These are phyloP conservation scores for Diaporthe citriasiana DNA, from an alignment of 2,329 filamentous ascomycete species.

Conservation along the genomic window DNA sequence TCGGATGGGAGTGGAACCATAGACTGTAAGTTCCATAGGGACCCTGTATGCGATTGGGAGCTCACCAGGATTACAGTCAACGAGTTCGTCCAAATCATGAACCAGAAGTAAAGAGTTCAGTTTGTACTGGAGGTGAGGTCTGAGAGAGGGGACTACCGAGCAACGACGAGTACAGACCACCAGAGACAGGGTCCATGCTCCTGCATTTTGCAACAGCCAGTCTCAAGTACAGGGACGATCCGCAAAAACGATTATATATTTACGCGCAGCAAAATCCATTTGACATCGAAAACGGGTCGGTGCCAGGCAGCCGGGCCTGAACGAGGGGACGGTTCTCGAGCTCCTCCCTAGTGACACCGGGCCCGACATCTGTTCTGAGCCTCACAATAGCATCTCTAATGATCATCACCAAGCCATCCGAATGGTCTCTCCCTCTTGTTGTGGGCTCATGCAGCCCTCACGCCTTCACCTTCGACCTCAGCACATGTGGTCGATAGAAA, in stretches of 20 bases:
- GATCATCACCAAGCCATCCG: background rate
- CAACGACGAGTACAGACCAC: background rate
- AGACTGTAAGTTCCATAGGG: slow-evolving; percentile 4
- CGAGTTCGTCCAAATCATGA: slow-evolving; percentile 34
- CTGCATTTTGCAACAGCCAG: slow-evolving; percentile 18
- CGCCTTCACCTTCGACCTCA: background rate
- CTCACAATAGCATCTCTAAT: background rate
- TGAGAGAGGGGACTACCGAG: background rate
- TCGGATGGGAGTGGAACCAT: slow-evolving; percentile 26
- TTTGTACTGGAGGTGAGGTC: background rate
- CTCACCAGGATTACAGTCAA: slow-evolving; percentile 10
- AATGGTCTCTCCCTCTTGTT: background rate
- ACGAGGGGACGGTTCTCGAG: background rate
- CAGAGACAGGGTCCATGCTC: background rate
- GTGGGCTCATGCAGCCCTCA: too few relatives aligned
- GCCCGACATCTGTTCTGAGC: background rate
- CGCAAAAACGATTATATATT: slow-evolving; percentile 1
- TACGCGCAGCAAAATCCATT: background rate
- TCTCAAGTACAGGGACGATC: slow-evolving; percentile 5
- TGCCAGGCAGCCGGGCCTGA: background rate
- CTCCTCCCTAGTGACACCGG: background rate
- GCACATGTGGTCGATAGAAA: background rate
- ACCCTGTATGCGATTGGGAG: too few relatives aligned
- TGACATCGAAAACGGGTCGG: background rate
- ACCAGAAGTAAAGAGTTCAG: slow-evolving; percentile 9